Percentiles rank a stretch among this genome's conserved stretches.
Evolutionary conservation across 1,139 yeast species (phyloP).

Genomic region (Blastobotrys serpentis): DNA sequence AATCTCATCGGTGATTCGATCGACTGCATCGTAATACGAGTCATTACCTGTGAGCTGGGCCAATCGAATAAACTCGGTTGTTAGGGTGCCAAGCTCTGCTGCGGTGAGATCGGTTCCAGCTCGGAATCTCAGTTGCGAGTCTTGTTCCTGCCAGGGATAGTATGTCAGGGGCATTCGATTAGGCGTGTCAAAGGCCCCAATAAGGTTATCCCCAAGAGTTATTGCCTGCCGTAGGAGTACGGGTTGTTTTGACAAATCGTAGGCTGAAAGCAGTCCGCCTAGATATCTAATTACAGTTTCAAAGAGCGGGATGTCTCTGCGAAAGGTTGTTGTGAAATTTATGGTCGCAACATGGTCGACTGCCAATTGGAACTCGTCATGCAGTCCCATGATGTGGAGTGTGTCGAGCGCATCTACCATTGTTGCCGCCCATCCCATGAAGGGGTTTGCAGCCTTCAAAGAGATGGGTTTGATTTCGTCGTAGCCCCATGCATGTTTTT

Average conservation of each 20-base stretch:
- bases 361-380: slow-evolving; percentile 54
- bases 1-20: slow-evolving; percentile 45
- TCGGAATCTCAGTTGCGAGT: slow-evolving; percentile 31
- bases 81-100: slow-evolving; percentile 67
- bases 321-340: slow-evolving; percentile 48
- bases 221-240: slow-evolving; percentile 56
- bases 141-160: slow-evolving; percentile 53
- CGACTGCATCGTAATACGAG: slow-evolving; percentile 48
- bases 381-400: slow-evolving; percentile 58
- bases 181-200: slow-evolving; percentile 71
- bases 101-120: slow-evolving; percentile 46
- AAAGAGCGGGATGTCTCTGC: slow-evolving; percentile 57
- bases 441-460: slow-evolving; percentile 39
- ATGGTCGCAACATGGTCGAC: slow-evolving; percentile 50
- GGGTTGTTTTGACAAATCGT: slow-evolving; percentile 57
- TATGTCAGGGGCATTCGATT: slow-evolving; percentile 66
- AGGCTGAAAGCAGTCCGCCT: slow-evolving; percentile 72
- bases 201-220: slow-evolving; percentile 62
- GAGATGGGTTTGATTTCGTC: slow-evolving; percentile 53
- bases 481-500: slow-evolving; percentile 63
- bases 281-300: slow-evolving; percentile 70
- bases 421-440: slow-evolving; percentile 51
- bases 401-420: slow-evolving; percentile 72
- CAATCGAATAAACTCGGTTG: slow-evolving; percentile 67
- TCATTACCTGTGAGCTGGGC: slow-evolving; percentile 64